Evolutionary conservation across 2,329 filamentous ascomycete species (phyloP).

Genomic region (Colletotrichum sp.): DNA sequence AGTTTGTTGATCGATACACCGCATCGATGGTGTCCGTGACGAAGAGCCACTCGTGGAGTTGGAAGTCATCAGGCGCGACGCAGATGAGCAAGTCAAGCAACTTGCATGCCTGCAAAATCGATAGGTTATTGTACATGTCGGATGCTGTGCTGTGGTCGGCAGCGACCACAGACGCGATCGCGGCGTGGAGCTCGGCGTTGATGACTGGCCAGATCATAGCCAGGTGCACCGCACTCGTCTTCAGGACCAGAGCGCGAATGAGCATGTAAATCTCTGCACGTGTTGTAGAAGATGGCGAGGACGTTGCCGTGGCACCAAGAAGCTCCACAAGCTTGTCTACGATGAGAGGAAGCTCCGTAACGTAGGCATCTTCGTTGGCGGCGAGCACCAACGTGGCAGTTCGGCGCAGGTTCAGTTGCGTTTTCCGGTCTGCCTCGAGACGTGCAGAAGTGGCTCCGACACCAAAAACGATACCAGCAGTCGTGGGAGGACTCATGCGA

Average conservation of each 20-base stretch:
- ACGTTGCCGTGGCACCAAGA: constrained; percentile 80
- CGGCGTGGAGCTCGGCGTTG: constrained; percentile 82
- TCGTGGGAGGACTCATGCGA: constrained; percentile 82
- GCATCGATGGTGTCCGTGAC: constrained; percentile 97
- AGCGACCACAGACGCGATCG: constrained; percentile 75
- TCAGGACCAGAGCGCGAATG: constrained; percentile 80
- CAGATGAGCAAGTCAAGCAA: constrained; percentile 88
- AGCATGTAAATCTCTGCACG: constrained; percentile 91
- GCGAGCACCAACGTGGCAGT: constrained; percentile 82
- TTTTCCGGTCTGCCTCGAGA: constrained; percentile 92
- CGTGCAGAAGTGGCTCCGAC: constrained; percentile 93
- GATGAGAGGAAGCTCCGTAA: constrained; percentile 74
- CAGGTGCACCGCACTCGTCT: constrained; percentile 79
- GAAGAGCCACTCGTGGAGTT: constrained; percentile 98
- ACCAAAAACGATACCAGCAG: constrained; percentile 97
- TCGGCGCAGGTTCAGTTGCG: constrained; percentile 86
- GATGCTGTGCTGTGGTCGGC: constrained; percentile 65
- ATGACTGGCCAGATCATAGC: constrained; percentile 89
- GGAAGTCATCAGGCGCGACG: constrained; percentile 91
- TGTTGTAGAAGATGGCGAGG: constrained; percentile 89
- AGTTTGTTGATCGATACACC: constrained; percentile 78
- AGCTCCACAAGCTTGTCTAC: constrained; percentile 88
- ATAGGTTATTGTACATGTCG: constrained; percentile 78
- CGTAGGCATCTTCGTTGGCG: constrained; percentile 78
- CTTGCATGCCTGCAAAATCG: constrained; percentile 90